Percentiles rank a stretch among this genome's conserved stretches.
phyloP scores from a whole-genome alignment of 23 red algal species.

The Agarophyton chilense region DNA sequence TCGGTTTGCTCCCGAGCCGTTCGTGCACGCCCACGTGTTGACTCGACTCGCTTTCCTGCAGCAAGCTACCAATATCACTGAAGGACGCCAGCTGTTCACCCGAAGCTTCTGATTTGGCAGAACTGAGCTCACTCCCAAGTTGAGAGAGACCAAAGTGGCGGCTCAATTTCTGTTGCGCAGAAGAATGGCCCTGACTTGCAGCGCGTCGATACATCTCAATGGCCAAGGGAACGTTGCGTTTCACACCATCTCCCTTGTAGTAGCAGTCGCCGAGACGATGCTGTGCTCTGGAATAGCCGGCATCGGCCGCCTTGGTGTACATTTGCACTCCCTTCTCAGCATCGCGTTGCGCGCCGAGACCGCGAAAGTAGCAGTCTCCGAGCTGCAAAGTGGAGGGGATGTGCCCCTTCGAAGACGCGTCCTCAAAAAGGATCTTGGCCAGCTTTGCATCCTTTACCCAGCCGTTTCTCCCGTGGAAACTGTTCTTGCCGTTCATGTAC shows the following conservation, averaged over 20 bases:
- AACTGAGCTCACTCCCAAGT: not conserved
- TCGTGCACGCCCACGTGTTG: not conserved
- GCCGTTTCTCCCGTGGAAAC: not conserved
- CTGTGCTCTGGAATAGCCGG: slow-evolving; percentile 22
- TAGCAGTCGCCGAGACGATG: slow-evolving; percentile 32
- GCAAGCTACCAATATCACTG: not conserved
- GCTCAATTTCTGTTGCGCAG: slow-evolving; percentile 21
- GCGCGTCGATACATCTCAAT: slow-evolving; percentile 14
- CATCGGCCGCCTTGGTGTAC: slow-evolving; percentile 25
- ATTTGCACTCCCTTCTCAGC: slow-evolving; percentile 11
- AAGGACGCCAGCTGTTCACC: not conserved
- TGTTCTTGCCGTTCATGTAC: not conserved
- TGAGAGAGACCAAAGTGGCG: not conserved
- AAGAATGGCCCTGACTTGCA: slow-evolving; percentile 12
- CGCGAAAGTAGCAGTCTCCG: slow-evolving; percentile 17
- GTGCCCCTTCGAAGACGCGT: not conserved
- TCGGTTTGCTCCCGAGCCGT: not conserved
- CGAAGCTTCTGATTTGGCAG: not conserved
- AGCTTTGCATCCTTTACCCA: not conserved
- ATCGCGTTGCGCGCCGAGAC: slow-evolving; percentile 5
- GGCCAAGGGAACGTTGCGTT: slow-evolving; percentile 20
- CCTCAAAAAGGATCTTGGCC: not conserved
- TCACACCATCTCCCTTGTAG: slow-evolving; percentile 31
- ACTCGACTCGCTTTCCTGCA: not conserved
- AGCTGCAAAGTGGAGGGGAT: not conserved